Conservation (phyloP, 75 land plant genomes). For the Larix kaempferi region DNA sequence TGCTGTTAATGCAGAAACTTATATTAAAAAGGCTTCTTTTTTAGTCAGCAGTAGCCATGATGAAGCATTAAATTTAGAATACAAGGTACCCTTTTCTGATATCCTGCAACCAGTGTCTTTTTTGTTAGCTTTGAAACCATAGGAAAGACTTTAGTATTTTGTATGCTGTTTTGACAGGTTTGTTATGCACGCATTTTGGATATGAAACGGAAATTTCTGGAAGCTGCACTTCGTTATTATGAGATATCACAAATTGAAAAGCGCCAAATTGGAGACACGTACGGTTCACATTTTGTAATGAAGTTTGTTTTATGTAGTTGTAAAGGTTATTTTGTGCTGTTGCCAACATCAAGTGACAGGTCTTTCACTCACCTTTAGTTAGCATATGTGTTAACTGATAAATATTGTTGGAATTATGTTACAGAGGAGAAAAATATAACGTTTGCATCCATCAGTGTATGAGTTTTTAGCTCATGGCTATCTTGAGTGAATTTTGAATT, state of each 20-base stretch:
- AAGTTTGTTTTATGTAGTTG: not conserved
- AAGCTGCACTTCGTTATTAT: conserved; percentile 98
- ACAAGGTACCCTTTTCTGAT: conserved; percentile 63
- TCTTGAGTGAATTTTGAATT: no score
- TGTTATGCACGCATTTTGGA: conserved; percentile 98
- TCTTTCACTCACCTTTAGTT: no score
- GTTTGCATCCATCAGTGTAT: no score
- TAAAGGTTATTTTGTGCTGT: not conserved
- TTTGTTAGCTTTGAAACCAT: not conserved
- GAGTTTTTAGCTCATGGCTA: no score
- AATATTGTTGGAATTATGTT: no score
- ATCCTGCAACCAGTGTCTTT: not conserved
- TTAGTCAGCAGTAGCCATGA: conserved; percentile 89
- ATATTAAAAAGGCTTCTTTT: conserved; percentile 96
- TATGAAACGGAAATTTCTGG: conserved; percentile 92
- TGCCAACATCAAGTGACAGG: no score
- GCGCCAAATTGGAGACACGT: conserved; percentile 96
- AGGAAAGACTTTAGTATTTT: not conserved
- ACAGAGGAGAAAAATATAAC: no score
- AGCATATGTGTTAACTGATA: no score
- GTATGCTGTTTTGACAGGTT: conserved; percentile 48
- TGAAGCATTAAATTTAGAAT: conserved; percentile 91
- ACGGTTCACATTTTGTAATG: conserved; percentile 17
- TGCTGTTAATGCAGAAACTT: conserved; percentile 94
- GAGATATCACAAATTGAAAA: conserved; percentile 95